Evolutionary conservation across 1,139 yeast genomes (phyloP), one percentile per base, ranked within the genome.

Genomic region (Candida sp.): DNA sequence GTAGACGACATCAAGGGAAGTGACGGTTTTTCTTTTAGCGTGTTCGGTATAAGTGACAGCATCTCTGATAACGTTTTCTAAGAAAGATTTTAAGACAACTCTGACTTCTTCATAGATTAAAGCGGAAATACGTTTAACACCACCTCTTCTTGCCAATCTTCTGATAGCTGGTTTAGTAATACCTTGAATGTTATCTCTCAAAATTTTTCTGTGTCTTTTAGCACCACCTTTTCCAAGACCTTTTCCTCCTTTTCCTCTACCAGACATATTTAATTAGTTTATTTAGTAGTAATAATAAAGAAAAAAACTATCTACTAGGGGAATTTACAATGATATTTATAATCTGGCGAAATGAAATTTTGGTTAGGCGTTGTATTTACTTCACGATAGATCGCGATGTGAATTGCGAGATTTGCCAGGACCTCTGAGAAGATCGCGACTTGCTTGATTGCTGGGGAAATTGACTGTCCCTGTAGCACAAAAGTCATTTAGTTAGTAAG

Each of bases 121-220:
- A 68, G 97, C 98, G 55, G 98, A 91, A 64, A 93, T 93, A 87
- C 98, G 97, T 86, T 93, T 93, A 68, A 93, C 99, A 89, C 99
- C 99, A 79, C 99, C 99, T 88, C 99, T 90, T 85, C 99, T 91
- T 50, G 99, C 99, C 66, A 93, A 86, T 87, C 99, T 91, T 81
- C 99, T 90, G 71, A 93, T 93, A 65, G 99, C 99, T 70, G 99
- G 99, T 83, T 93, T 93, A 55, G 99, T 93, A 70, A 93, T 91
- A 81, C 99, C 99, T 80, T 91, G 98, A 60, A 93, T 91, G 91
- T 93, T 93, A 75, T 93, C 99, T 82, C 98, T 90, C 63, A 91
- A 82, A 77, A 93, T 89, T 88, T 91, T 91, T 85, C 98, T 88
- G 90, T 93, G 99, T 79, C 98, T 93, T 85, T 93, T 93, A 65